A percentile compares a stretch with the other conserved stretches of the same genome.
Evolutionary conservation across 2,329 filamentous ascomycete genomes (phyloP).

Genomic region (Cryphonectria nitschkei): DNA sequence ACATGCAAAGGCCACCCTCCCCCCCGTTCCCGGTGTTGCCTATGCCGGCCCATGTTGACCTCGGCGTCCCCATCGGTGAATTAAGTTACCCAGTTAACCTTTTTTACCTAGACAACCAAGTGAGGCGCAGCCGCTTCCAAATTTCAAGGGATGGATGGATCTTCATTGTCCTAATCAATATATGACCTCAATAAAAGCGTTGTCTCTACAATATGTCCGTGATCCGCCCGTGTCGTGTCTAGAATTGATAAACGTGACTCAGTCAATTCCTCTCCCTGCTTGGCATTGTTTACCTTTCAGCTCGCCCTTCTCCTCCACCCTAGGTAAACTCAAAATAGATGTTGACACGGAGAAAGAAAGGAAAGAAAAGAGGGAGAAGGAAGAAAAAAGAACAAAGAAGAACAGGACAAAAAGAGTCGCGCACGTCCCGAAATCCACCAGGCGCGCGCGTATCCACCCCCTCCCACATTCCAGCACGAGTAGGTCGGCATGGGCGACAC

Average conservation of each 20-base stretch:
- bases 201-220: not conserved
- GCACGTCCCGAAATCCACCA: not conserved
- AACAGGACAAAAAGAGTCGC: not conserved
- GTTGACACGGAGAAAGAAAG: no score
- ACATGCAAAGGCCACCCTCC: not conserved
- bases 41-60: not conserved
- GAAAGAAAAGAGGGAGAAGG: no score
- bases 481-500: not conserved
- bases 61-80: not conserved
- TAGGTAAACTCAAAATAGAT: no score
- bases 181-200: not conserved
- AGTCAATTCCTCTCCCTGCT: not conserved
- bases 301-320: no score
- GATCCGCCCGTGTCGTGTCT: no score
- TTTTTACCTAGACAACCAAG: not conserved
- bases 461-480: not conserved
- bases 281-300: no score
- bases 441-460: not conserved
- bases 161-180: not conserved
- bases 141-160: not conserved
- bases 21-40: not conserved
- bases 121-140: not conserved
- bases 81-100: not conserved
- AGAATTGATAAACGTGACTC: not conserved
- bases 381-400: not conserved